Percentiles rank a stretch among this genome's conserved stretches.
These are phyloP conservation scores for Pseudovirgaria hyperparasitica DNA, from an alignment of 2,329 filamentous ascomycete species.

Conservation along the genomic window DNA sequence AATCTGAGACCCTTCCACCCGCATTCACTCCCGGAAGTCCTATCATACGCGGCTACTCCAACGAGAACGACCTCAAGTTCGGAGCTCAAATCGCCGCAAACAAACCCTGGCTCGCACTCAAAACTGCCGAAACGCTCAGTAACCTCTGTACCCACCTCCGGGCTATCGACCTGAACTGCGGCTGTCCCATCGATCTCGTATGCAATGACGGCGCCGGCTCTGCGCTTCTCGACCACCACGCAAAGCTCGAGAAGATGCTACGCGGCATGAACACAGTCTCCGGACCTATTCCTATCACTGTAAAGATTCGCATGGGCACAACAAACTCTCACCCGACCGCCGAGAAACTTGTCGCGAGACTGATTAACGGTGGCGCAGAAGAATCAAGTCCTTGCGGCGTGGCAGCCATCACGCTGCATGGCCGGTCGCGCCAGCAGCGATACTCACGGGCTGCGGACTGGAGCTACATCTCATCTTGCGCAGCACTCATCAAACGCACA, in stretches of 20 bases:
- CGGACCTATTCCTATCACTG: slow-evolving; percentile 79
- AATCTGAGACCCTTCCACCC: slow-evolving; percentile 65
- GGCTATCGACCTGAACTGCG: slow-evolving; percentile 90
- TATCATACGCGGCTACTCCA: slow-evolving; percentile 66
- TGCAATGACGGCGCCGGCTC: slow-evolving; percentile 82
- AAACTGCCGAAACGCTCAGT: slow-evolving; percentile 72
- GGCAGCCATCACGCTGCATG: slow-evolving; percentile 91
- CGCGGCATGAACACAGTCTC: slow-evolving; percentile 93
- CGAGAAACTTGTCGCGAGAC: slow-evolving; percentile 65
- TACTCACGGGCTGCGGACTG: slow-evolving; percentile 92
- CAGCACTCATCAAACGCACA: slow-evolving; percentile 69
- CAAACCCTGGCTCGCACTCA: slow-evolving; percentile 81
- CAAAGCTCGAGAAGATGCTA: slow-evolving; percentile 87
- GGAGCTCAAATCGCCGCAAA: slow-evolving; percentile 87
- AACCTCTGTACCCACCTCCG: slow-evolving; percentile 70
- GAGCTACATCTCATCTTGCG: slow-evolving; percentile 84
- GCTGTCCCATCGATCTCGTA: slow-evolving; percentile 91
- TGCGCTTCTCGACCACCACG: slow-evolving; percentile 74
- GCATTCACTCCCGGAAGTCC: slow-evolving; percentile 44
- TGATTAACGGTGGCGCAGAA: slow-evolving; percentile 69
- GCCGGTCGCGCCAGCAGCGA: slow-evolving; percentile 82
- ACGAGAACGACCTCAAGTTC: slow-evolving; percentile 72
- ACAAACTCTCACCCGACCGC: slow-evolving; percentile 69
- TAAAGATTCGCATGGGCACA: slow-evolving; percentile 89
- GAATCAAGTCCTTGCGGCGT: slow-evolving; percentile 63